These are phyloP conservation scores for Caloboletus firmus DNA, from an alignment of 1,284 basidiomycete species.

Conservation along the genomic window DNA sequence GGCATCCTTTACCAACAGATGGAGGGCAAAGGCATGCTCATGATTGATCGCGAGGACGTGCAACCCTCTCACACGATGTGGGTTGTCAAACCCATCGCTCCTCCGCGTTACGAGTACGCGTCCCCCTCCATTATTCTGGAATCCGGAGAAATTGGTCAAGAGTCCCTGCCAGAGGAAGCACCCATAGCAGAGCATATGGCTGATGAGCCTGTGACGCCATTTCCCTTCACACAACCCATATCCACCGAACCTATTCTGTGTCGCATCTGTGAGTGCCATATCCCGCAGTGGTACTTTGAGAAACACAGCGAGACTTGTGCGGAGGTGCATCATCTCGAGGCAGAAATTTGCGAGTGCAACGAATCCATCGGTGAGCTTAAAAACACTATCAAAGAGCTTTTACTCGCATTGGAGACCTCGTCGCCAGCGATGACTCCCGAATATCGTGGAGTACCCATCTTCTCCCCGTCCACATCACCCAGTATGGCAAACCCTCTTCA, in stretches of 20 bases:
- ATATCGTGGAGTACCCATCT: conserved; percentile 88
- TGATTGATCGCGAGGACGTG: conserved; percentile 87
- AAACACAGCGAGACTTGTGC: conserved; percentile 99
- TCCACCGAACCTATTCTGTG: conserved; percentile 89
- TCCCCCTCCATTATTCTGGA: conserved; percentile 58
- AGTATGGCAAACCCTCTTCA: conserved; percentile 69
- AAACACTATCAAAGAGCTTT: conserved; percentile 78
- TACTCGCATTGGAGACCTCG: conserved; percentile 60
- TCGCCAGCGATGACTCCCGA: conserved; percentile 65
- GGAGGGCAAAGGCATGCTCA: conserved; percentile 99
- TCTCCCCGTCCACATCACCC: conserved; percentile 67
- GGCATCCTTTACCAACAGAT: conserved; percentile 79
- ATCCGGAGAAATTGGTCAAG: conserved; percentile 53
- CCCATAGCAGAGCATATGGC: conserved; percentile 23
- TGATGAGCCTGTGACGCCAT: conserved; percentile 58
- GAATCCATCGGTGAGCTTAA: conserved; percentile 88
- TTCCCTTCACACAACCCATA: conserved; percentile 75
- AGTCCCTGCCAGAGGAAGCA: conserved; percentile 40
- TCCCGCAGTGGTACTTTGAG: conserved; percentile 99
- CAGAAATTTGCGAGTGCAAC: conserved; percentile 92
- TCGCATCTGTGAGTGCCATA: conserved; percentile 96
- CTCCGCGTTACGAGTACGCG: conserved; percentile 64
- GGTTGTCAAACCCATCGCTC: conserved; percentile 88
- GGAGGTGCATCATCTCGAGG: conserved; percentile 94
- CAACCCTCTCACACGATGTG: conserved; percentile 97